Base-by-base conservation (phyloP, 176 grass and related monocot genomes). In the Eleusine indica region DNA sequence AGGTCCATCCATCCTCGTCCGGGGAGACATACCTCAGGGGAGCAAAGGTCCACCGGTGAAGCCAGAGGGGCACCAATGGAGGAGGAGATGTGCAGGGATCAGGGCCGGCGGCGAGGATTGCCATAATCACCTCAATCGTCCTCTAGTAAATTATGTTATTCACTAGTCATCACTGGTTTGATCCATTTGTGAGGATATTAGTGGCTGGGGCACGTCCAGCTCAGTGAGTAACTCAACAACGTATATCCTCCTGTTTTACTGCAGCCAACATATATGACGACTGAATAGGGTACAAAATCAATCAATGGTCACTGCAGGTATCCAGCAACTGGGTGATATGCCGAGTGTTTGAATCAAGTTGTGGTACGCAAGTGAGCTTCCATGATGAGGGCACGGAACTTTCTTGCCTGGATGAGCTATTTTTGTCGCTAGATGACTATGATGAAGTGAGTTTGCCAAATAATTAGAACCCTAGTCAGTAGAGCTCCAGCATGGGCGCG, bases 331-430 rank as follows among this genome's bases (percentile, higher is more conserved):
- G 94, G 94, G 82, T 97, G 16, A 41, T 94, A 42, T 97, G 94
- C 57, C 87, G 91, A 74, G 94, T 97, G 65, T 88, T 84, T 0
- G 91, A 92, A 41, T 94, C 94, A 21, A 88, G 66, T 3, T 83
- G 84, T 0, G 87, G 87, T 47, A 81, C 91, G 0, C 94, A 88
- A 86, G 86, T 87, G 65, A 89, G 86, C 91, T 90, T 90, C 73
- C 85, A 80, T 19, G 94, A 90, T 39, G 91, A 97, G 30, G 89
- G 79, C 53, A 81, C 71, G 2, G 91, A 97, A 72, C 89, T 97
- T 48, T 97, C 94, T 15, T 97, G 91, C 82, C 87, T 97, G 41
- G 94, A 97, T 83, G 94, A 97, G 73, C 91, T 97, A 74, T 97
- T 97, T 82, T 85, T 97, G 84, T 97, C 94, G 6, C 74, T 97